Base-by-base conservation (phyloP, 805 yeast genomes). In the Yarrowia sp. region DNA sequence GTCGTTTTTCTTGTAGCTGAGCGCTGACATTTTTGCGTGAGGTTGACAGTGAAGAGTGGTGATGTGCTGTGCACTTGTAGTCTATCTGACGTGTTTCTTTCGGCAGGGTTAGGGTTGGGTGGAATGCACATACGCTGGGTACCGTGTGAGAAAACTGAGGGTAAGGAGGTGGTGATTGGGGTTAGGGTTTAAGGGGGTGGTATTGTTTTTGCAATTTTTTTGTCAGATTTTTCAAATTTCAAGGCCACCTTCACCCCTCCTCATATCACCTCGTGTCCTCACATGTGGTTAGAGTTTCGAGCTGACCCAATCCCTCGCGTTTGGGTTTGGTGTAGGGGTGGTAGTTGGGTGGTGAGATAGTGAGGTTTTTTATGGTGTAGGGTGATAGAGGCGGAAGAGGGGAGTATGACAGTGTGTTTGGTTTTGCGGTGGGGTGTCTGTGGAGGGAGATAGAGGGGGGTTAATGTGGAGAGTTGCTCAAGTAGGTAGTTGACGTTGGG, bases 1-100 rank as follows among this genome's bases (percentile, higher is more conserved):
- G 73, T 92, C 97, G 77, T 83, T 85, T 79, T 90, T 89, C 80
- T 91, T 92, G 78, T 90, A 91, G 50, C 89, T 81, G 69, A 81
- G 86, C 42, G 96, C 86, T 51, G 97, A 91, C 97, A 91, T 91
- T 51, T 36, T 66, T 35, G n/a, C 11, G 36, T 4, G 39, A 32
- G 53, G 38, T n/a, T 32, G 60, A 8, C 2, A n/a, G 22, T 33
- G 39, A 4, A 5, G 3, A 22, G 28, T 22, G 28, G 39, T 32
- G 60, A 14, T n/a, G n/a, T n/a, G 39, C 32, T 35, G 55, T 13
- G 15, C 9, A 11, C 22, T 18, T 28, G 33, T 11, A 28, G 39
- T 17, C 22, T 28, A 53, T n/a, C 61, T 55, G 61, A 55, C 61
- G 61, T 55, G 61, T 55, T 55, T 55, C 61, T 55, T 55, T 55